These are phyloP conservation scores for Phytophthora nicotianae DNA, from an alignment of 352 stramenopile species.

Conservation along the genomic window DNA sequence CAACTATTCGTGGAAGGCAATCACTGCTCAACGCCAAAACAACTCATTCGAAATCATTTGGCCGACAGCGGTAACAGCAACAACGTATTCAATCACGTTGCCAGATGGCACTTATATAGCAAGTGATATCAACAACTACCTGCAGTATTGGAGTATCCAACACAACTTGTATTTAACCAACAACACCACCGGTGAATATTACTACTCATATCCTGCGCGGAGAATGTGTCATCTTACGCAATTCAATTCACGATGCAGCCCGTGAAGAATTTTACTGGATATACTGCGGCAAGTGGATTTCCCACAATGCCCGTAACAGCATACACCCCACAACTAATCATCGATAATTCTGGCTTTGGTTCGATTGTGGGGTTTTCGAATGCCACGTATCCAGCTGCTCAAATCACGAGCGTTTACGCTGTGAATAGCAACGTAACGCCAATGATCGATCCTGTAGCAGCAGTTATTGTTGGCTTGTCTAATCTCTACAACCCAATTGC, in stretches of 20 bases:
- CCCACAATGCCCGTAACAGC: neutral
- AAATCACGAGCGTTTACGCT: constrained; percentile 2
- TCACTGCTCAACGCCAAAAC: constrained; percentile 8
- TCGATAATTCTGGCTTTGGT: constrained; percentile 4
- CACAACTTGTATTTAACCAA: constrained; percentile 3
- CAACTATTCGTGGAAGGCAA: neutral
- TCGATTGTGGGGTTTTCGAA: constrained; percentile 1
- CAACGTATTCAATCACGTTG: neutral
- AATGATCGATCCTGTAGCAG: constrained; percentile 4
- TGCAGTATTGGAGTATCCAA: constrained; percentile 6
- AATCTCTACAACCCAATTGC: constrained; percentile 23
- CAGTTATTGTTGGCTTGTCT: neutral
- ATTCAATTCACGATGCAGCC: neutral
- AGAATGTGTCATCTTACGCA: neutral
- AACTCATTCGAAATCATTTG: constrained; percentile 7
- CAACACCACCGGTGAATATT: neutral
- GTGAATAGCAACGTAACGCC: neutral
- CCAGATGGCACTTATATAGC: constrained; percentile 4
- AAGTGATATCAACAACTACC: constrained; percentile 5
- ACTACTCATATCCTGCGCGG: constrained; percentile 1
- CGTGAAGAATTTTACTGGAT: neutral
- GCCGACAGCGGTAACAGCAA: neutral
- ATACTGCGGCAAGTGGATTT: neutral
- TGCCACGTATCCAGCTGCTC: neutral
- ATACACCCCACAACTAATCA: neutral